These are phyloP conservation scores for Nicotiana tomentosiformis DNA, from an alignment of 257 asterid genomes.

Conservation along the genomic window DNA sequence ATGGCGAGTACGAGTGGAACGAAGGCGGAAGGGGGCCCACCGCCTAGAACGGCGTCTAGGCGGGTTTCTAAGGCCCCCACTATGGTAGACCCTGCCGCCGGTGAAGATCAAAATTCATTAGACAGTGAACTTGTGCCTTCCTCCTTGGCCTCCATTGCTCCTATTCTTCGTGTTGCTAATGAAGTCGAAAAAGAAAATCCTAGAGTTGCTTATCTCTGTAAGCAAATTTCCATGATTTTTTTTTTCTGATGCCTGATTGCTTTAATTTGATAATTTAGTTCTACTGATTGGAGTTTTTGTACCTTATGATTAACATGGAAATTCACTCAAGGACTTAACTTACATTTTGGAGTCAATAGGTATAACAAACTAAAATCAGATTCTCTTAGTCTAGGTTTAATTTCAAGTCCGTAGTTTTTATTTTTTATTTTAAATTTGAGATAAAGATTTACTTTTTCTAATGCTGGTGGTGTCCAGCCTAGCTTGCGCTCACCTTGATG, in stretches of 20 bases:
- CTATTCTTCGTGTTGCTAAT: conserved; percentile 91
- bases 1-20: conserved; percentile 97
- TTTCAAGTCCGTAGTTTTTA: background rate
- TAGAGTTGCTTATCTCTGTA: conserved; percentile 78
- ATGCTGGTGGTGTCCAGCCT: background rate
- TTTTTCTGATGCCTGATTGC: background rate
- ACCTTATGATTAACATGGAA: background rate
- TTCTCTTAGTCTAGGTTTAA: background rate
- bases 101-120: conserved; percentile 42
- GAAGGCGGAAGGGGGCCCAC: conserved; percentile 58
- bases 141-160: conserved; percentile 73
- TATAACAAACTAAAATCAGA: background rate
- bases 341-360: background rate
- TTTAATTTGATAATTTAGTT: background rate
- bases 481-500: background rate
- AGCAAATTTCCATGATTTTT: conserved; percentile 13
- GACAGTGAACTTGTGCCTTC: conserved; percentile 97
- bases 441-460: background rate
- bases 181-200: conserved; percentile 64
- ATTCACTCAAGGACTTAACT: background rate
- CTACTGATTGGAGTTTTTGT: background rate
- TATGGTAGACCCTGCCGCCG: conserved; percentile 55
- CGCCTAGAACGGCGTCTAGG: conserved; percentile 48
- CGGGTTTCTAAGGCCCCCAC: conserved; percentile 54
- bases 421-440: background rate